Conservation (phyloP, 2,329 filamentous ascomycete species). For the Exophiala alcalophila region DNA sequence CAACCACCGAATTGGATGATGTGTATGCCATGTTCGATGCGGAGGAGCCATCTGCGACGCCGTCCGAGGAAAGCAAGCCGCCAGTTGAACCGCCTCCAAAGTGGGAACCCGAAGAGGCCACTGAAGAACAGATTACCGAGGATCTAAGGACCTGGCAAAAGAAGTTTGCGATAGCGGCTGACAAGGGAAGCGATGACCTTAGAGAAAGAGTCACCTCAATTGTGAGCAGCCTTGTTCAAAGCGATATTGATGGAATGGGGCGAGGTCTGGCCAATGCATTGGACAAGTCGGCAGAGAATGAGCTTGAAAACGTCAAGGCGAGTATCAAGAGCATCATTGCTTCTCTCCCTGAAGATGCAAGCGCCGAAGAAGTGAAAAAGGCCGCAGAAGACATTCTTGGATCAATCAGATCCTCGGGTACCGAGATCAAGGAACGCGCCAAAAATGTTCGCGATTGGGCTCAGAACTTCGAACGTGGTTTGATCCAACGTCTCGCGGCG, state of each 20-base stretch:
- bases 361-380: slow-evolving; percentile 51
- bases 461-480: slow-evolving; percentile 66
- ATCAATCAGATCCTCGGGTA: slow-evolving; percentile 64
- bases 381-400: slow-evolving; percentile 52
- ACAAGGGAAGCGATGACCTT: slow-evolving; percentile 73
- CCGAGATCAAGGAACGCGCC: slow-evolving; percentile 72
- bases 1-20: slow-evolving; percentile 15
- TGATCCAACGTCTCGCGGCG: slow-evolving; percentile 64
- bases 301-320: slow-evolving; percentile 64
- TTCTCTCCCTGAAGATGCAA: slow-evolving; percentile 57
- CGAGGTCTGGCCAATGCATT: slow-evolving; percentile 66
- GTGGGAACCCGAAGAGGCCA: slow-evolving; percentile 15
- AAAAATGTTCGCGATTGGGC: slow-evolving; percentile 76
- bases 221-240: slow-evolving; percentile 64
- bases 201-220: slow-evolving; percentile 66
- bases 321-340: slow-evolving; percentile 59
- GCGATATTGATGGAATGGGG: slow-evolving; percentile 64
- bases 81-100: slow-evolving; percentile 11
- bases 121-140: slow-evolving; percentile 62
- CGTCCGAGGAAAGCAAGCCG: slow-evolving; percentile 32
- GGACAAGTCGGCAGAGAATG: slow-evolving; percentile 62
- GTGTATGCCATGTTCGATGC: slow-evolving; percentile 26
- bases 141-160: slow-evolving; percentile 84
- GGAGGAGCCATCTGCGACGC: slow-evolving; percentile 28
- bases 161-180: slow-evolving; percentile 80